Percentiles rank a stretch among this genome's conserved stretches.
Conservation (phyloP, 2,329 filamentous ascomycete species). For the Lasiodiplodia citricola region DNA sequence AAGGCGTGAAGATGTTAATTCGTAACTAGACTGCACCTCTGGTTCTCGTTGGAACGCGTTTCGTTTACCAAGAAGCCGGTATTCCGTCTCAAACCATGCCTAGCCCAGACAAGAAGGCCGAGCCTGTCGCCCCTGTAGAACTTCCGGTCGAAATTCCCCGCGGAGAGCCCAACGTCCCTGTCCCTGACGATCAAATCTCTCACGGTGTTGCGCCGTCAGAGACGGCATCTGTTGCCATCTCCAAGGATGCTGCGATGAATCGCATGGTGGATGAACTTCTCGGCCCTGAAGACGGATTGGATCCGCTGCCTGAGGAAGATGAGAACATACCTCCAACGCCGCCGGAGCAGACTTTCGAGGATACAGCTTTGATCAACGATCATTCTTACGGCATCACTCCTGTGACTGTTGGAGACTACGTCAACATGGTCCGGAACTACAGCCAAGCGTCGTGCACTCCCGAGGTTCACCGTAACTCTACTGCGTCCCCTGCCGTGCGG, state of each 20-base stretch:
- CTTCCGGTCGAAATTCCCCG: conserved; percentile 30
- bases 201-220: conserved; percentile 49
- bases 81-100: conserved; percentile 57
- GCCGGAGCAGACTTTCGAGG: conserved; percentile 52
- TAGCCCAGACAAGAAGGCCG: conserved; percentile 47
- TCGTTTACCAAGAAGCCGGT: conserved; percentile 60
- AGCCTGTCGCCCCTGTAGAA: conserved; percentile 39
- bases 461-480: conserved; percentile 34
- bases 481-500: conserved; percentile 45
- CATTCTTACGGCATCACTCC: conserved; percentile 37
- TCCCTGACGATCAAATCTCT: conserved; percentile 43
- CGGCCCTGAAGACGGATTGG: conserved; percentile 47
- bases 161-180: conserved; percentile 31
- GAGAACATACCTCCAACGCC: conserved; percentile 53
- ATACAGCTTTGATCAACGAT: conserved; percentile 43
- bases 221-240: conserved; percentile 53
- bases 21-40: conserved; percentile 52
- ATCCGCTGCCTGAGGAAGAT: conserved; percentile 48
- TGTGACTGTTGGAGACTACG: conserved; percentile 43
- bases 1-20: conserved; percentile 33
- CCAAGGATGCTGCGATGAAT: conserved; percentile 57
- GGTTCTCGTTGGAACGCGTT: conserved; percentile 54
- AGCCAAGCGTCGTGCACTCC: conserved; percentile 33
- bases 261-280: conserved; percentile 65
- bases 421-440: conserved; percentile 45